Evolutionary conservation across 2,329 filamentous ascomycete genomes (phyloP).

Genomic region (Fusarium secorum): DNA sequence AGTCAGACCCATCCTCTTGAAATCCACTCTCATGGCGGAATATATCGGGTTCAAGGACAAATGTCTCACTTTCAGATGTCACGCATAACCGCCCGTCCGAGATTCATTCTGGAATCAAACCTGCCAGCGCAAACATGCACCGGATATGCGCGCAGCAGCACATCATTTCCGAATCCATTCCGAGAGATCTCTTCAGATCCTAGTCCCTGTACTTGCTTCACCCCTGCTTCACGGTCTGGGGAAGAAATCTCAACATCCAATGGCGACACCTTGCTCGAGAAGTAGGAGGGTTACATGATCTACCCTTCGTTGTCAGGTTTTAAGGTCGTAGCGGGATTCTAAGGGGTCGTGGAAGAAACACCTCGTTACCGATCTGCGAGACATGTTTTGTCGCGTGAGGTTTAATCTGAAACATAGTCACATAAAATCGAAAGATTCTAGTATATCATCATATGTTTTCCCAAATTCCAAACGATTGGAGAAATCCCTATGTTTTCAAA

Average conservation of each 20-base stretch:
- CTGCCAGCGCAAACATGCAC: conserved; percentile 3
- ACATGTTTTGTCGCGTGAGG: conserved; percentile 16
- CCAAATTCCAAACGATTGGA: neutral
- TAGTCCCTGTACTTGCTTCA: neutral
- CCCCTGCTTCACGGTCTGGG: conserved; percentile 7
- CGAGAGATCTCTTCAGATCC: conserved; percentile 18
- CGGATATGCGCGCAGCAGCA: conserved; percentile 13
- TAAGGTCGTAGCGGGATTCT: neutral
- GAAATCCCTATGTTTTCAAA: neutral
- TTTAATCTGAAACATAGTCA: conserved; percentile 14
- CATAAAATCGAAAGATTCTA: conserved; percentile 21
- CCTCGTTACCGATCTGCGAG: conserved; percentile 6
- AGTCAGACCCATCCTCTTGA: neutral
- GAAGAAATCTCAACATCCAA: conserved; percentile 8
- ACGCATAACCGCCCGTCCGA: conserved; percentile 22
- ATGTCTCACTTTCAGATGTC: conserved; percentile 25
- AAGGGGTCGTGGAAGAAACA: neutral
- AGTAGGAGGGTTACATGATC: conserved; percentile 17
- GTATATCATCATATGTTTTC: conserved; percentile 6
- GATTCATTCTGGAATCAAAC: conserved; percentile 3
- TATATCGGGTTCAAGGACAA: conserved; percentile 3
- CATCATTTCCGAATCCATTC: conserved; percentile 18
- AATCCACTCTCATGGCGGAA: neutral
- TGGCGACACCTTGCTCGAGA: neutral
- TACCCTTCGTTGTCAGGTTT: conserved; percentile 1